These are phyloP conservation scores for Syncephalastrum contaminatum DNA, from an alignment of 371 early-diverging fungal genomes.

Conservation along the genomic window DNA sequence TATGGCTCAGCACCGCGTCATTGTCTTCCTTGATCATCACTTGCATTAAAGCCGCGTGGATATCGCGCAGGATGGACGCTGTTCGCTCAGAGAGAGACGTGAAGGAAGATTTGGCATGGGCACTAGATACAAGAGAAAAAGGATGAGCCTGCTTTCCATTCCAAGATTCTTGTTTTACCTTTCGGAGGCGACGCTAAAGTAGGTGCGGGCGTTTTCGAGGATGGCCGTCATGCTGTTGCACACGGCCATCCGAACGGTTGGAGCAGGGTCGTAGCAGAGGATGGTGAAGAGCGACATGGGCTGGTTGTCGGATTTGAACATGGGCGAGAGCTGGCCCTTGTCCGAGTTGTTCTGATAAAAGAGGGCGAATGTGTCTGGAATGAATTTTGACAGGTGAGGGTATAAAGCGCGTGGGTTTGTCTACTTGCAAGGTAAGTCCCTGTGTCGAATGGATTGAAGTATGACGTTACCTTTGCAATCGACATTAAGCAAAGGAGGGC, in stretches of 20 bases:
- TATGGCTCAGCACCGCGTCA: constrained; percentile 21
- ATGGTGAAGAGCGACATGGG: constrained; percentile 47
- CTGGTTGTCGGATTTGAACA: constrained; percentile 36
- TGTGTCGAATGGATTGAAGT: neutral
- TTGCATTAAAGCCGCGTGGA: constrained; percentile 40
- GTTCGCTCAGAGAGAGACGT: constrained; percentile 46
- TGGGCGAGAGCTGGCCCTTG: constrained; percentile 17
- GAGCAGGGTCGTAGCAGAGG: constrained; percentile 39
- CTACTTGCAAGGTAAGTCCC: constrained; percentile 22
- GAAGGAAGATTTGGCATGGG: constrained; percentile 40
- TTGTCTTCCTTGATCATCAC: constrained; percentile 35
- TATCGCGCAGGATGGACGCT: constrained; percentile 40
- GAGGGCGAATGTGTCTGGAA: constrained; percentile 49
- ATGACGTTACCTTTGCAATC: constrained; percentile 44
- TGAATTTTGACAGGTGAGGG: constrained; percentile 58
- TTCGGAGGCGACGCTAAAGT: constrained; percentile 61
- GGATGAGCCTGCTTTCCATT: neutral
- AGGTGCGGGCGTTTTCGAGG: constrained; percentile 59
- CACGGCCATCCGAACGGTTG: constrained; percentile 53
- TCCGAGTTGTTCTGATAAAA: constrained; percentile 29
- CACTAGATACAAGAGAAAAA: neutral
- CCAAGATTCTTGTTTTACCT: too few relatives aligned
- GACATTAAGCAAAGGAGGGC: constrained; percentile 57
- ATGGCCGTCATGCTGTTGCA: constrained; percentile 55
- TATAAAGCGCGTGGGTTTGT: constrained; percentile 55